A percentile compares a stretch with the other conserved stretches of the same genome.
These are phyloP conservation scores for Magnolia officinalis DNA, from an alignment of 164 flowering plant species.

Conservation along the genomic window DNA sequence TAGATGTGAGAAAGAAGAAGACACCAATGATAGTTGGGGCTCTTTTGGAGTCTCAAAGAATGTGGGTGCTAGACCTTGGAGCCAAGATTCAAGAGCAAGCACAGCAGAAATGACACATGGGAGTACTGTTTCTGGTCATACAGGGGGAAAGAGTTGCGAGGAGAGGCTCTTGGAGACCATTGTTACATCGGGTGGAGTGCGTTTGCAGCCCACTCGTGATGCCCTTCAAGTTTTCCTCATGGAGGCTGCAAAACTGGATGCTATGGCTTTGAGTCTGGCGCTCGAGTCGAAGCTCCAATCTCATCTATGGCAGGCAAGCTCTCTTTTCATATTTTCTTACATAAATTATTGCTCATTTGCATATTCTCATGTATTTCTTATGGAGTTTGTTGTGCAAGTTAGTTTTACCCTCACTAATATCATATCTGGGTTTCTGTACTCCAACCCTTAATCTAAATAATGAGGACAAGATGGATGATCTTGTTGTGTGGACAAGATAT, in stretches of 20 bases:
- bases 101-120: conserved; percentile 40
- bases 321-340: neutral
- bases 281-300: conserved; percentile 82
- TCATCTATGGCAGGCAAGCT: conserved; percentile 82
- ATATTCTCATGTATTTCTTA: neutral
- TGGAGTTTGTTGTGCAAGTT: neutral
- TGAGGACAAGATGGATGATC: neutral
- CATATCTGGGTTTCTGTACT: neutral
- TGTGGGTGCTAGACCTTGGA: conserved; percentile 53
- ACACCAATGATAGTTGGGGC: conserved; percentile 33
- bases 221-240: conserved; percentile 73
- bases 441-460: neutral
- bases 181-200: conserved; percentile 91
- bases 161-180: conserved; percentile 85
- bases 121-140: conserved; percentile 36
- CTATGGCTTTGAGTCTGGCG: conserved; percentile 66
- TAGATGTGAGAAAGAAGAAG: conserved; percentile 50
- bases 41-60: conserved; percentile 41
- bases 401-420: neutral
- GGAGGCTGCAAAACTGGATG: conserved; percentile 85
- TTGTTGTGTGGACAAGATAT: neutral
- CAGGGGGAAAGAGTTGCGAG: conserved; percentile 65
- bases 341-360: neutral
- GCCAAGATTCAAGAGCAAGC: conserved; percentile 41
- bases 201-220: conserved; percentile 94